Evolutionary conservation across 108 stramenopile species (phyloP).

Genomic region (Nitzschia sp.): DNA sequence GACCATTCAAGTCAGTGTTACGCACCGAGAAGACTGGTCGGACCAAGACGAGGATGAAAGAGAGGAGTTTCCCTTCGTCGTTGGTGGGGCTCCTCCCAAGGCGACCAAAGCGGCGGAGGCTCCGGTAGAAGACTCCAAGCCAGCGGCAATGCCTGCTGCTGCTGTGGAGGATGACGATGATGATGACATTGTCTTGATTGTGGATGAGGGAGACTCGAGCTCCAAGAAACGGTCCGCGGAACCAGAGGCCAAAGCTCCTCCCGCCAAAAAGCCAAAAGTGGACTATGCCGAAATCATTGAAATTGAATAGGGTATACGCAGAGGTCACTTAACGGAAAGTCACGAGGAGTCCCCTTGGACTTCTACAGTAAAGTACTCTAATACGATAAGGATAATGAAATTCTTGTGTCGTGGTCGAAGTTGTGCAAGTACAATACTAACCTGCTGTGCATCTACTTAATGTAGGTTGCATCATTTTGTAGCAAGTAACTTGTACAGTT

Average conservation of each 20-base stretch:
- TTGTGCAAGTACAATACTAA: too few species aligned
- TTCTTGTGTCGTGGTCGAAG: too few species aligned
- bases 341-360: too few species aligned
- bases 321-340: too few species aligned
- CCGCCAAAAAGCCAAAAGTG: conserved; percentile 52
- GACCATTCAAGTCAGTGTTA: conserved; percentile 72
- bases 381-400: too few species aligned
- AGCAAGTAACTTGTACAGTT: too few species aligned
- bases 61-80: conserved; percentile 67
- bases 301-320: conserved; percentile 43
- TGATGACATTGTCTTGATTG: conserved; percentile 32
- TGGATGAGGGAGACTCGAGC: conserved; percentile 18
- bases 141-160: conserved; percentile 4
- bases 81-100: conserved; percentile 45
- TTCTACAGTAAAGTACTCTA: too few species aligned
- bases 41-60: conserved; percentile 49
- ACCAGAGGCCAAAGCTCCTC: conserved; percentile 16
- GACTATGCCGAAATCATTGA: conserved; percentile 44
- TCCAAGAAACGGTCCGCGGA: conserved; percentile 9
- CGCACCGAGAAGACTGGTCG: conserved; percentile 60
- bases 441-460: too few species aligned
- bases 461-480: too few species aligned
- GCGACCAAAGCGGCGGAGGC: neutral
- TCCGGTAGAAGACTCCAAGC: neutral
- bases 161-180: conserved; percentile 31